Percentiles rank a stretch among this genome's conserved stretches.
Conservation (phyloP, 1,284 basidiomycete species). For the Leccinum subrobustum region DNA sequence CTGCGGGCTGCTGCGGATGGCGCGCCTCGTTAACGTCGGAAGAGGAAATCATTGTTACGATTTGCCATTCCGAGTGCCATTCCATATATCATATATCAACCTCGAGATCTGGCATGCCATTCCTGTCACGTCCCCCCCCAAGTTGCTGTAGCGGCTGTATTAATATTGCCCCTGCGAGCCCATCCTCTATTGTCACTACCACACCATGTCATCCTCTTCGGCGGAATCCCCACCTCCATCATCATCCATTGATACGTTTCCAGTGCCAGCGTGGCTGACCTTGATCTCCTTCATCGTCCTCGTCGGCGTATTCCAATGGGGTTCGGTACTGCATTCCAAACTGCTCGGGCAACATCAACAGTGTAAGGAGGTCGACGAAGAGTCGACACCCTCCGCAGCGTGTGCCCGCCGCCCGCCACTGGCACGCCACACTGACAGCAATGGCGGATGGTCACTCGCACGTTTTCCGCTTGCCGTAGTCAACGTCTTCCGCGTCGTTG, state of each 20-base stretch:
- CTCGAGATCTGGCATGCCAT: background rate
- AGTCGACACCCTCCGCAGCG: constrained; percentile 10
- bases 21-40: background rate
- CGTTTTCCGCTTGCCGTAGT: constrained; percentile 39
- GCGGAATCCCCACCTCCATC: constrained; percentile 3
- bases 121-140: background rate
- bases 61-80: background rate
- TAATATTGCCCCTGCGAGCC: background rate
- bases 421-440: background rate
- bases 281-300: constrained; percentile 42
- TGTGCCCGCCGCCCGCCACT: background rate
- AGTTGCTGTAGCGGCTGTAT: background rate
- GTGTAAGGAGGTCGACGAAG: constrained; percentile 17
- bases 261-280: constrained; percentile 45
- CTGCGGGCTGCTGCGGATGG: background rate
- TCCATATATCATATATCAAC: constrained; percentile 12
- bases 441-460: constrained; percentile 17
- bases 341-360: constrained; percentile 6
- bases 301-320: constrained; percentile 40
- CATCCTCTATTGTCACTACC: background rate
- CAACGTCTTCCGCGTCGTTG: constrained; percentile 47
- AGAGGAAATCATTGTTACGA: background rate
- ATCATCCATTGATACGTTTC: background rate
- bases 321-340: constrained; percentile 29
- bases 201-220: constrained; percentile 1